Percentiles rank a stretch among this genome's conserved stretches.
Conservation (phyloP, 2,329 filamentous ascomycete genomes). For the Diaporthe citriasiana region DNA sequence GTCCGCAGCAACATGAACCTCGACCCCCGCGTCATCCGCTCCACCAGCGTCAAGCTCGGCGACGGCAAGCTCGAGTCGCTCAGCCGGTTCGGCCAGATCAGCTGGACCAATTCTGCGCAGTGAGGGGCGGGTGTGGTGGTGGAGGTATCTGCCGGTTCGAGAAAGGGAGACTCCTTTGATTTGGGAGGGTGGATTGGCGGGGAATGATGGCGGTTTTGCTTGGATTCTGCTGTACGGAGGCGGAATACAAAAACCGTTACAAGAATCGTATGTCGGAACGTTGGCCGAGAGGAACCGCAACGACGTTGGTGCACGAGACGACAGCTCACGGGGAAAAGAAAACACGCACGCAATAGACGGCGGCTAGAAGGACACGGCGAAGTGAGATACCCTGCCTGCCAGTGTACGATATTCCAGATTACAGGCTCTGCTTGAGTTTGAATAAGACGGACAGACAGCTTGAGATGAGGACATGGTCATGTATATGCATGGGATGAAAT, state of each 20-base stretch:
- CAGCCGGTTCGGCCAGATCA: slow-evolving; percentile 63
- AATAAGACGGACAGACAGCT: neutral
- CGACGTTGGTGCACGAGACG: neutral
- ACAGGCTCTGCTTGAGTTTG: neutral
- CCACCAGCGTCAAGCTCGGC: slow-evolving; percentile 89
- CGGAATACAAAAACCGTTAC: neutral
- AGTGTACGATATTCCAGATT: slow-evolving; percentile 15
- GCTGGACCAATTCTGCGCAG: slow-evolving; percentile 58
- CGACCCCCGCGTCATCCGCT: slow-evolving; percentile 91
- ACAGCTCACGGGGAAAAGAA: neutral
- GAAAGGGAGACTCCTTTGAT: neutral
- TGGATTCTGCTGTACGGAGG: neutral
- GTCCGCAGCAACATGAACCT: slow-evolving; percentile 82
- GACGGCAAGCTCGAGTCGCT: slow-evolving; percentile 84
- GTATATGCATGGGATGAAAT: neutral
- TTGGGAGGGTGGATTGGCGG: neutral
- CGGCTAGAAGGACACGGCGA: neutral
- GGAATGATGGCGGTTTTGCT: neutral
- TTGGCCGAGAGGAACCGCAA: neutral
- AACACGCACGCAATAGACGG: neutral
- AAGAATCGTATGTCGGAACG: neutral
- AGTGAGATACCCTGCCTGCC: neutral
- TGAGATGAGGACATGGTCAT: neutral
- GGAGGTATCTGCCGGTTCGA: neutral
- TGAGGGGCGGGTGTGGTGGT: neutral